A percentile compares a stretch with the other conserved stretches of the same genome.
These are phyloP conservation scores for Syzygium syzygioides DNA, from an alignment of 441 rosid genomes.

Conservation along the genomic window DNA sequence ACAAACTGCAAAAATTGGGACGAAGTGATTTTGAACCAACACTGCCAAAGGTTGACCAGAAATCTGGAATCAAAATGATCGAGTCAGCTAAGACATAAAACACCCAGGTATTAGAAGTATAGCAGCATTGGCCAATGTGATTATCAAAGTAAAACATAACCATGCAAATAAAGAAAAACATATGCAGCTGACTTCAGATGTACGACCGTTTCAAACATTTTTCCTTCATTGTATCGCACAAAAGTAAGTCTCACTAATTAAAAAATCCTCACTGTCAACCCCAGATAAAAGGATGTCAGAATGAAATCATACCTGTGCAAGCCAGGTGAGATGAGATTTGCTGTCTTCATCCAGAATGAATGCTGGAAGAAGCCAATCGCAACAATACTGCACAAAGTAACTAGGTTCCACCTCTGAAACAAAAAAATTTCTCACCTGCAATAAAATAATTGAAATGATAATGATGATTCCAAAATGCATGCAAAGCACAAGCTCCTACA, in stretches of 20 bases:
- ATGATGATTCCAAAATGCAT: neutral
- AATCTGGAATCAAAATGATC: conserved; percentile 47
- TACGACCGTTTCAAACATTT: neutral
- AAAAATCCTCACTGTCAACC: neutral
- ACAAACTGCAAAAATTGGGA: conserved; percentile 83
- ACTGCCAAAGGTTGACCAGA: conserved; percentile 55
- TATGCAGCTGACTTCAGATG: neutral
- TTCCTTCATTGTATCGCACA: neutral
- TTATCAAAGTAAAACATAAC: neutral
- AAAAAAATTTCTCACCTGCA: conserved; percentile 69
- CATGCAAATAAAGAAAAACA: neutral
- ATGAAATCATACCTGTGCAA: conserved; percentile 59
- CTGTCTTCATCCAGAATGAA: conserved; percentile 53
- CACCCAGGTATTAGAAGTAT: neutral
- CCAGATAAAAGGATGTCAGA: conserved; percentile 1
- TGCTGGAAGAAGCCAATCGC: conserved; percentile 96
- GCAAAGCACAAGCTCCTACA: neutral
- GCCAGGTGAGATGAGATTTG: conserved; percentile 59
- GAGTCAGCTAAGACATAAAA: conserved; percentile 7
- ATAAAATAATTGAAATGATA: neutral
- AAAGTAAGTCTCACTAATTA: neutral
- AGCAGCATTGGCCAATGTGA: neutral
- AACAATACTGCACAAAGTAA: conserved; percentile 77
- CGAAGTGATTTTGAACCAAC: conserved; percentile 73
- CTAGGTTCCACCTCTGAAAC: conserved; percentile 64